Conservation (phyloP, 768 basidiomycete genomes). For the Tricholoma furcatifolium region DNA sequence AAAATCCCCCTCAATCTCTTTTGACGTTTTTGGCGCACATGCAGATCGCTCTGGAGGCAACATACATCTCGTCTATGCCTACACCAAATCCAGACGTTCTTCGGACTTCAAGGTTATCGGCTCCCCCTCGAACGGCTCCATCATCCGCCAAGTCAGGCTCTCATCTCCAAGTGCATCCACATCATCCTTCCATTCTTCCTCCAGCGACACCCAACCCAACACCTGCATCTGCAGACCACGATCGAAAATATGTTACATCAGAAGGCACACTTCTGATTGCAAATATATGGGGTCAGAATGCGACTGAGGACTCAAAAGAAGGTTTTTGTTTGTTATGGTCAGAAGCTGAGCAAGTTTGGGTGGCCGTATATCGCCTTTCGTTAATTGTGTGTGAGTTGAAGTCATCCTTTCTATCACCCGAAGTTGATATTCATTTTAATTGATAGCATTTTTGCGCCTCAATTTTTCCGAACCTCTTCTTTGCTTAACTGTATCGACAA, state of each 20-base stretch:
- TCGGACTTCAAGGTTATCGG: slow-evolving; percentile 36
- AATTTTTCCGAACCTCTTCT: slow-evolving; percentile 72
- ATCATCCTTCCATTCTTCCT: slow-evolving; percentile 70
- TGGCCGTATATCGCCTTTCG: slow-evolving; percentile 76
- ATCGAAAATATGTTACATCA: slow-evolving; percentile 72
- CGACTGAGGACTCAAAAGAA: slow-evolving; percentile 44
- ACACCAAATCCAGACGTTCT: slow-evolving; percentile 32
- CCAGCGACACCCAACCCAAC: slow-evolving; percentile 85
- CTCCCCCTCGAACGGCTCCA: slow-evolving; percentile 57
- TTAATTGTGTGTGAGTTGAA: slow-evolving; percentile 72
- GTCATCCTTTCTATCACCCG: not conserved
- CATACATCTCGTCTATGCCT: slow-evolving; percentile 64
- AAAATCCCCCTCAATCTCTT: slow-evolving; percentile 43
- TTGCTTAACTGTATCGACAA: slow-evolving; percentile 82
- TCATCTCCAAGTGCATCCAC: slow-evolving; percentile 31
- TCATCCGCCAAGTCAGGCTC: slow-evolving; percentile 38
- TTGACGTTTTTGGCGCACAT: slow-evolving; percentile 65
- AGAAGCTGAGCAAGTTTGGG: slow-evolving; percentile 58
- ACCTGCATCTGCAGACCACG: slow-evolving; percentile 68
- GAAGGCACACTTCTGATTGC: slow-evolving; percentile 76
- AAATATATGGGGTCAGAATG: slow-evolving; percentile 71
- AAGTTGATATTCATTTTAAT: slow-evolving; percentile 6
- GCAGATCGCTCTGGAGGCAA: slow-evolving; percentile 79
- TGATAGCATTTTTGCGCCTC: slow-evolving; percentile 71
- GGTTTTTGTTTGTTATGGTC: slow-evolving; percentile 70